Conservation (phyloP, 2,329 filamentous ascomycete species). For the Verticillium zaregamsianum region DNA sequence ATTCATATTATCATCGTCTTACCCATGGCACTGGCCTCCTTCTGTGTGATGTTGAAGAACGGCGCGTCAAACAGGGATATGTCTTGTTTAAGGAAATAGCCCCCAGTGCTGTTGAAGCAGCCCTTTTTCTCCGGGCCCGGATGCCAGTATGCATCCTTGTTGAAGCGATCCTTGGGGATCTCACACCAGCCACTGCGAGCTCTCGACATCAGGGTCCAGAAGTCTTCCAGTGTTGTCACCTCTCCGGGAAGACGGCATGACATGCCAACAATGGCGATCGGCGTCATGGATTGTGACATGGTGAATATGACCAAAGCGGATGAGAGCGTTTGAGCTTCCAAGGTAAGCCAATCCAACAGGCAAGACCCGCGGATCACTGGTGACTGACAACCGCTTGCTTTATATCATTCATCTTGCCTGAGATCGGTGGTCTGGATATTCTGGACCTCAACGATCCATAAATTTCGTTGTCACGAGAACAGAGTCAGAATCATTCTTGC, state of each 20-base stretch:
- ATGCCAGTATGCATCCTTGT: constrained; percentile 5
- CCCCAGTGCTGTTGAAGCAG: constrained; percentile 9
- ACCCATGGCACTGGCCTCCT: constrained; percentile 10
- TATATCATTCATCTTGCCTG: too few relatives aligned
- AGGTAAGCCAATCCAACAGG: too few relatives aligned
- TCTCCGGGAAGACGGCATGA: neutral
- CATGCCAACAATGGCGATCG: constrained; percentile 2
- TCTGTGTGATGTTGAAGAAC: constrained; percentile 17
- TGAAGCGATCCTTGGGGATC: constrained; percentile 42
- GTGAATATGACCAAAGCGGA: neutral
- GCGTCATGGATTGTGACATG: neutral
- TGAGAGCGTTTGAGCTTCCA: too few relatives aligned
- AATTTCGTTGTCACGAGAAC: too few relatives aligned
- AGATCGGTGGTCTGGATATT: too few relatives aligned
- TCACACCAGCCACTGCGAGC: constrained; percentile 25
- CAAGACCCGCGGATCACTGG: too few relatives aligned
- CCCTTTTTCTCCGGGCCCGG: neutral
- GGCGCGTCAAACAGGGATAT: constrained; percentile 18
- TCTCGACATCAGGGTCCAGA: constrained; percentile 21
- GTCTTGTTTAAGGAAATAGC: constrained; percentile 21
- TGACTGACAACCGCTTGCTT: too few relatives aligned
- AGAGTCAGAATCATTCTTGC: too few relatives aligned
- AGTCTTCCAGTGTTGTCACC: neutral
- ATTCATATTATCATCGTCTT: neutral
- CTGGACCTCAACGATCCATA: too few relatives aligned